Evolutionary conservation across 1,139 yeast genomes (phyloP), one percentile per base, ranked within the genome.

Genomic region (Pichia sp.): DNA sequence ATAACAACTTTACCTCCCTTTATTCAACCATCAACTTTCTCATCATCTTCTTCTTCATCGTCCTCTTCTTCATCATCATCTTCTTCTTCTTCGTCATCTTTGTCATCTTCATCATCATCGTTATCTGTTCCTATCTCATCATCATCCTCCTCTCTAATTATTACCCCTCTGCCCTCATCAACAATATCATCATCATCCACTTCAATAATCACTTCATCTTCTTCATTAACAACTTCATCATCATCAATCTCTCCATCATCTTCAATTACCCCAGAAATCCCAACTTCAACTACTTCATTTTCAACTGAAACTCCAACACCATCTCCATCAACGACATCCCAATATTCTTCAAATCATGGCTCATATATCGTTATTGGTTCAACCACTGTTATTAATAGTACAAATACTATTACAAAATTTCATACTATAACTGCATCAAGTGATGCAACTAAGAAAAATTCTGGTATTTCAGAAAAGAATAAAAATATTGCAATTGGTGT

Each of bases 401-500:
- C 43, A 32, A 44, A 42, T 28, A 48, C 51, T 9, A 28, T 46
- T 8, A 46, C 48, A 2, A 15, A 24, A 12, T 41, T 28, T 21
- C 43, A 41, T 15, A 46, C 56, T 5, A 37, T 52, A 5, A 44
- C 56, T 11, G 44, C 52, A 3, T 34, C 58, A 2, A 38, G 50
- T 11, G 36, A 42, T n/a, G 28, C 36, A 6, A 14, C 23, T 12
- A 21, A 46, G 9, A 47, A 54, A 18, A 44, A 53, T 30, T 40
- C 55, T 5, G 71, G 70, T 0, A 54, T 71, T 3, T 64, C 74
- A 1, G 52, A 55, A n/a, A 66, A 69, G 37, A 59, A 67, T 43
- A 64, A 66, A 41, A 64, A 64, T 41, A 64, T 72, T 24, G 68
- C 71, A n/a, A 66, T 72, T 35, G 79, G 79, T 32, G 69, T 71